Evolutionary conservation across 768 basidiomycete species (phyloP), one percentile per base, ranked within the genome.

Genomic region (Hortiboletus campestris): DNA sequence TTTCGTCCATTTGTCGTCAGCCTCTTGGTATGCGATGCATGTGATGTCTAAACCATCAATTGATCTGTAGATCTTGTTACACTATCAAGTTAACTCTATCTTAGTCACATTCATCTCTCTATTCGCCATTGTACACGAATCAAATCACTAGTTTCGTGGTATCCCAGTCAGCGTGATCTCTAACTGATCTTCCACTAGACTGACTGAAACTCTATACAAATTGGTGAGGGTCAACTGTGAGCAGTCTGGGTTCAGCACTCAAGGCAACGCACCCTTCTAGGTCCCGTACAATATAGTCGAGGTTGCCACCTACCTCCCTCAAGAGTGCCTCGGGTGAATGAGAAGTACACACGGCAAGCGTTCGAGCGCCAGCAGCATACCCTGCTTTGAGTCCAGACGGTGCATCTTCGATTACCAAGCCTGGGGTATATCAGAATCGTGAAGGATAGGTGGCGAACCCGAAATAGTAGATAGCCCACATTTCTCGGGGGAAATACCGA

Each of bases 331-430:
- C 78, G 17, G 83, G 75, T 25, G 79, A 65, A 51, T 93, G 89
- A 6, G 88, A 89, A 32, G 94, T 95, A 67, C 89, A 90, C 1
- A 94, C 89, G 1, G 88, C 94, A 14, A 96, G 78, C 0, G 88
- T 89, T 45, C 71, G 78, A 46, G 88, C 80, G 12, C 91, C 91
- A 17, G 91, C 88, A 8, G 88, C 85, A 45, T 80, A 81, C 20
- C 92, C 92, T 16, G 89, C 80, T 56, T 75, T 76, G 59, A 94
- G 73, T 3, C 94, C 94, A 14, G 90, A 86, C 5, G 92, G 88
- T 2, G 94, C 93, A 64, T 97, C 94, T 64, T 95, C 93, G 4
- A 97, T 78, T 9, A 96, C 94, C 55, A 96, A 76, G 64, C 89
- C 89, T 91, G 46, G n/a, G 35, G 14, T 31, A 46, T 22, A 46